phyloP scores from a whole-genome alignment of 1,139 yeast genomes.

The Saccharomyces hybrid region DNA sequence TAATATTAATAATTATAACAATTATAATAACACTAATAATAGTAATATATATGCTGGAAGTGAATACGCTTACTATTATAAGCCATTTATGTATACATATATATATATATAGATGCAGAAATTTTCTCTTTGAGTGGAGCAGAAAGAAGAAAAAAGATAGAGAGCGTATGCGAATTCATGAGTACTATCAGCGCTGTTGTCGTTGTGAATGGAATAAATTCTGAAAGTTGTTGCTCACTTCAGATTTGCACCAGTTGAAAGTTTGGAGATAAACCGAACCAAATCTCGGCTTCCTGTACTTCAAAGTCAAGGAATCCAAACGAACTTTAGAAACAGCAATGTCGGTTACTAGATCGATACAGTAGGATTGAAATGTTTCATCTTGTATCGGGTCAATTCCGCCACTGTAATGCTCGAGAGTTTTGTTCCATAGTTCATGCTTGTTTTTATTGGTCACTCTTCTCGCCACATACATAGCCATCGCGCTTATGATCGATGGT shows the following conservation, averaged over 20 bases:
- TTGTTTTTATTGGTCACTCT: constrained; percentile 44
- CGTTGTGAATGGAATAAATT: not conserved
- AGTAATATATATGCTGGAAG: not conserved
- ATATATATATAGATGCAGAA: not conserved
- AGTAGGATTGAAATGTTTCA: constrained; percentile 15
- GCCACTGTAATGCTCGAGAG: constrained; percentile 81
- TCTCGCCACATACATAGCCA: constrained; percentile 86
- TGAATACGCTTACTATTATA: not conserved
- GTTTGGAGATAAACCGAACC: constrained; percentile 18
- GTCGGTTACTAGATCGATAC: constrained; percentile 22
- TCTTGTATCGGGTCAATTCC: constrained; percentile 37
- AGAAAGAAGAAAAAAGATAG: not conserved
- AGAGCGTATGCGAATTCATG: not conserved
- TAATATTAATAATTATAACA: not conserved
- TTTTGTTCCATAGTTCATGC: constrained; percentile 64
- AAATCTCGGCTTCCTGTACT: constrained; percentile 20
- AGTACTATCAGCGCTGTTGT: not conserved
- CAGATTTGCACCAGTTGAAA: constrained; percentile 12
- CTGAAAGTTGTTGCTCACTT: not conserved
- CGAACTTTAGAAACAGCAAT: constrained; percentile 26
- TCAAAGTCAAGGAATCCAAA: constrained; percentile 24
- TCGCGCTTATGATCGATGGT: constrained; percentile 80
- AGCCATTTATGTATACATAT: not conserved
- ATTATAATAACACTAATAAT: not conserved
- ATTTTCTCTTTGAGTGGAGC: not conserved